These are phyloP conservation scores for Lodderomyces orthopsilosis DNA, from an alignment of 1,139 yeast species.

Conservation along the genomic window DNA sequence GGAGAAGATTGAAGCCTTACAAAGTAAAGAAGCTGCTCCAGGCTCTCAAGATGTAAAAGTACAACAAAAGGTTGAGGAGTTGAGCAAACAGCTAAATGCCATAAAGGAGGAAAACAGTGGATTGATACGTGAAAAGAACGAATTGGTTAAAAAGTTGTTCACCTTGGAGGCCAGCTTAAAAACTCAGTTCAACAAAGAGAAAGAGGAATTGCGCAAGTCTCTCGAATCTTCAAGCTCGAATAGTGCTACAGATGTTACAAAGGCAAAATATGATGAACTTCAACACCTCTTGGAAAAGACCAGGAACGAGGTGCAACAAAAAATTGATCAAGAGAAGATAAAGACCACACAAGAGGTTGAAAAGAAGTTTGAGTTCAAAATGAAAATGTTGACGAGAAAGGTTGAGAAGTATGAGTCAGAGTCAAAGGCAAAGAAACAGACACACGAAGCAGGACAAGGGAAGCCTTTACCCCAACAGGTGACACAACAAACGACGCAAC, in stretches of 20 bases:
- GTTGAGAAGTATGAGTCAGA: constrained; percentile 31
- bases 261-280: constrained; percentile 19
- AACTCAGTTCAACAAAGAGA: constrained; percentile 18
- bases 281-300: constrained; percentile 19
- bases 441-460: background rate
- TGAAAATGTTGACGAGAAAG: constrained; percentile 44
- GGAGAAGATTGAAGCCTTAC: constrained; percentile 10
- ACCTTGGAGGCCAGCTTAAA: constrained; percentile 13
- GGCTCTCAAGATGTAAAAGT: constrained; percentile 6
- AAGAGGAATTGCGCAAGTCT: constrained; percentile 15
- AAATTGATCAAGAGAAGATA: constrained; percentile 31
- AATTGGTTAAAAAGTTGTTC: constrained; percentile 12
- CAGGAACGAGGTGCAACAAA: constrained; percentile 22
- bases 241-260: constrained; percentile 11
- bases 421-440: background rate
- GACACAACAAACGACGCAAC: background rate
- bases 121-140: constrained; percentile 16
- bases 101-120: constrained; percentile 13
- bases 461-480: background rate
- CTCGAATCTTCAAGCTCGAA: constrained; percentile 8
- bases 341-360: constrained; percentile 33
- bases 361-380: constrained; percentile 40
- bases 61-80: constrained; percentile 13
- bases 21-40: constrained; percentile 1
- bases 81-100: constrained; percentile 14